Evolutionary conservation across 306 rosid species (phyloP), one percentile per base, ranked within the genome.

Genomic region (Cucurbita ficifolia): DNA sequence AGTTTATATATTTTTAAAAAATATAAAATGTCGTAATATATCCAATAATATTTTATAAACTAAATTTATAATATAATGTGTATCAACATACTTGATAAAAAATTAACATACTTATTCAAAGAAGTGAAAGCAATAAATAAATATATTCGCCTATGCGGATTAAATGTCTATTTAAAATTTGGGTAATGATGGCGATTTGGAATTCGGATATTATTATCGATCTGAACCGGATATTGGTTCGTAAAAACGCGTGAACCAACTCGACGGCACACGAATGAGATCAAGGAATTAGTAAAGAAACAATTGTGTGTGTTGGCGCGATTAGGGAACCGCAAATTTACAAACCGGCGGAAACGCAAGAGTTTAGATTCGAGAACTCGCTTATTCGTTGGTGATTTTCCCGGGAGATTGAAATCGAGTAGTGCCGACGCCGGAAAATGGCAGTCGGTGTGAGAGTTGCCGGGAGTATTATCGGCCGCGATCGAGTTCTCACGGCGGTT

Each of bases 401-500:
- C 36, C 58, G 36, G 78, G 36, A 33, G 60, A 21, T 49, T 75
- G 49, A 18, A 61, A 40, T 38, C 56, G 42, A 46, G 46, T 19
- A 21, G 38, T 50, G 40, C 21, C n/a, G 50, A 40, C 36, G 8
- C 43, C 57, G 72, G 45, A 42, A 51, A 86, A 89, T 88, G 96
- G 81, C 81, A 84, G 68, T 80, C 77, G 36, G 82, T 65, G 81
- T 46, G 70, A 80, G 78, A 6, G 79, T 79, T 64, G 81, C 78
- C 81, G 96, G 84, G 36, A 18, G 68, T 64, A 70, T 94, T 39
- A 78, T 92, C 38, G 86, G 84, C 36, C 83, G 86, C 75, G 87
- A 91, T 76, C 92, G 24, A 38, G 77, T 94, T 48, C 80, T 94
- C 56, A 76, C 87, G 33, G 86, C 83, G 0, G 86, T 94, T 43